phyloP scores from a whole-genome alignment of 1,284 basidiomycete species.

The Malassezia cuniculi region DNA sequence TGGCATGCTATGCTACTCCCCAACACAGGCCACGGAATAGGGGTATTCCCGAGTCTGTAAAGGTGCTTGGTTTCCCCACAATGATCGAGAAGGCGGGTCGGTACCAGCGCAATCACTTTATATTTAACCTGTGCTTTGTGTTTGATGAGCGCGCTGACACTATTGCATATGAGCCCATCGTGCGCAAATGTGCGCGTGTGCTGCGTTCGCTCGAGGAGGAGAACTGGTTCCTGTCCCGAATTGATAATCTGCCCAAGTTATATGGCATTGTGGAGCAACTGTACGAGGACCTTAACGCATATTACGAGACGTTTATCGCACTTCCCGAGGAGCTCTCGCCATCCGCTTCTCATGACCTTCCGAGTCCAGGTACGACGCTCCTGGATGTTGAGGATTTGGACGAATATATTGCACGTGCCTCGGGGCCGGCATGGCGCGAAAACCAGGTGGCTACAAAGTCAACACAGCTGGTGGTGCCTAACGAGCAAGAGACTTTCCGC shows the following conservation, averaged over 20 bases:
- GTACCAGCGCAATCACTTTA: slow-evolving; percentile 53
- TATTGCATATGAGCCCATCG: slow-evolving; percentile 87
- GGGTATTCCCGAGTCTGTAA: no score
- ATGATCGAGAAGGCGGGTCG: slow-evolving; percentile 27
- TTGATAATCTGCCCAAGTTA: slow-evolving; percentile 59
- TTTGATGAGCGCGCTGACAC: slow-evolving; percentile 76
- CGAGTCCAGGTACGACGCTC: no score
- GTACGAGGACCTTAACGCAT: slow-evolving; percentile 92
- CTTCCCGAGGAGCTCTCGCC: slow-evolving; percentile 25
- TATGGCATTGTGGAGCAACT: slow-evolving; percentile 85
- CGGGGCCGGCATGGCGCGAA: no score
- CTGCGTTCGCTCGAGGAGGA: slow-evolving; percentile 79
- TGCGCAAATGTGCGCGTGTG: slow-evolving; percentile 82
- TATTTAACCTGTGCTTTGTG: slow-evolving; percentile 83
- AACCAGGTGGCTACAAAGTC: no score
- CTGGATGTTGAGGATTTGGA: slow-evolving; percentile 11
- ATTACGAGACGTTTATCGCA: slow-evolving; percentile 48
- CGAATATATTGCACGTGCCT: slow-evolving; percentile 2
- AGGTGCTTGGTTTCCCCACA: slow-evolving; percentile 35
- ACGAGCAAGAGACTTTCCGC: no score
- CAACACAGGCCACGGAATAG: slow-evolving; percentile 42
- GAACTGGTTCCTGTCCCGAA: slow-evolving; percentile 69
- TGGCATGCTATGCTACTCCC: slow-evolving; percentile 62
- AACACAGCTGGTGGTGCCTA: no score
- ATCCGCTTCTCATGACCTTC: no score